Evolutionary conservation across 2,329 filamentous ascomycete species (phyloP).

Genomic region (Elsinoe perseae): DNA sequence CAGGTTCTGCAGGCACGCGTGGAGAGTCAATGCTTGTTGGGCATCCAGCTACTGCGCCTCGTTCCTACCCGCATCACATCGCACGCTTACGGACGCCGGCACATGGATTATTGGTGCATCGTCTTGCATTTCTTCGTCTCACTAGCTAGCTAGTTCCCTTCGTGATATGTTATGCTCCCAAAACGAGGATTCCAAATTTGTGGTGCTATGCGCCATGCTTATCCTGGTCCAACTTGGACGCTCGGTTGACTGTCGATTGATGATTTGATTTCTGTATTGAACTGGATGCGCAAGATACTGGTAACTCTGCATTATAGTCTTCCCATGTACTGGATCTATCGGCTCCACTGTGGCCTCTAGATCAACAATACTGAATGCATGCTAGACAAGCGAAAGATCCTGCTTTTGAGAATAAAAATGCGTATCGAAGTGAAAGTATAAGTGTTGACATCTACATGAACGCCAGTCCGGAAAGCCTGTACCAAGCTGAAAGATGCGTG

Average conservation of each 20-base stretch:
- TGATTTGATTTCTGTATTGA: neutral
- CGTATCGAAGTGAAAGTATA: neutral
- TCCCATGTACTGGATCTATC: neutral
- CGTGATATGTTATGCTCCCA: neutral
- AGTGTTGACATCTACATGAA: neutral
- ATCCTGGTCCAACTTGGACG: neutral
- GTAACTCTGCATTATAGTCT: neutral
- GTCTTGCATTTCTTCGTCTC: neutral
- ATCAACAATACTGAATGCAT: neutral
- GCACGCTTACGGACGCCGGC: neutral
- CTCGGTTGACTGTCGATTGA: neutral
- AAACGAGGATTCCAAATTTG: neutral
- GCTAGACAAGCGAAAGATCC: neutral
- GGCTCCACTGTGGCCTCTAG: neutral
- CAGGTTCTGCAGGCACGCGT: neutral
- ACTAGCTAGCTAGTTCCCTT: neutral
- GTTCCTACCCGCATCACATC: neutral
- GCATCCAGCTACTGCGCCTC: neutral
- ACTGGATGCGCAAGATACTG: neutral
- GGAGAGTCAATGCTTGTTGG: neutral
- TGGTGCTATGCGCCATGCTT: neutral
- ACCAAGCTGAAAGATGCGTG: neutral
- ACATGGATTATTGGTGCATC: neutral
- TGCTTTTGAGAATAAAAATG: neutral
- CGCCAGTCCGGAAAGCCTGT: neutral